A percentile compares a stretch with the other conserved stretches of the same genome.
Evolutionary conservation across 2,329 filamentous ascomycete genomes (phyloP).

Genomic region (Magnaporthiopsis poae): DNA sequence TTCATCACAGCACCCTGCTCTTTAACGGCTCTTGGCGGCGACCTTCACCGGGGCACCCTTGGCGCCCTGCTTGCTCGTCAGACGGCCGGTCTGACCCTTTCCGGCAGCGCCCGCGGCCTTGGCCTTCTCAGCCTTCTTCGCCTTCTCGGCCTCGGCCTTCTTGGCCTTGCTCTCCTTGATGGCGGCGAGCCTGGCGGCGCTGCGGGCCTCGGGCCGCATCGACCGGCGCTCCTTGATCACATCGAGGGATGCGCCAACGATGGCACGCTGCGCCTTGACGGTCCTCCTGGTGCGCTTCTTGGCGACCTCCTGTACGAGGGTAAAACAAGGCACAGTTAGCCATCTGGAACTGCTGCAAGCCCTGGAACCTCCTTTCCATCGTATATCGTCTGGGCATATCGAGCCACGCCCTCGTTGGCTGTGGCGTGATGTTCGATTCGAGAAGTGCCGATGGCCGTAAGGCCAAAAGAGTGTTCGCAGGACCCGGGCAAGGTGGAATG

Average conservation of each 20-base stretch:
- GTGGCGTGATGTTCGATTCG: too few relatives aligned
- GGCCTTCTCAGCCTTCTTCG: conserved; percentile 99
- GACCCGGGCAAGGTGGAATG: background rate
- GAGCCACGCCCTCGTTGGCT: background rate
- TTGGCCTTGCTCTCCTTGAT: conserved; percentile 99
- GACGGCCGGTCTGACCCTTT: conserved; percentile 67
- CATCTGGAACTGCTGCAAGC: background rate
- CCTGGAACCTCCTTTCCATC: background rate
- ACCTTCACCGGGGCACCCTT: conserved; percentile 85
- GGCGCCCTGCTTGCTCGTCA: conserved; percentile 92
- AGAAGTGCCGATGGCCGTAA: too few relatives aligned
- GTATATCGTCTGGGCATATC: background rate
- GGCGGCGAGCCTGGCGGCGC: conserved; percentile 77
- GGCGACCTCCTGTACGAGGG: conserved; percentile 75
- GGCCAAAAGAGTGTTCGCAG: too few relatives aligned
- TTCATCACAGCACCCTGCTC: conserved; percentile 4
- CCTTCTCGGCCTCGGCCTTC: conserved; percentile 75
- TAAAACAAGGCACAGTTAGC: conserved; percentile 21
- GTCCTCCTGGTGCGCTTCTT: conserved; percentile 98
- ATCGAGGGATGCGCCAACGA: conserved; percentile 97
- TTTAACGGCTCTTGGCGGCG: conserved; percentile 75
- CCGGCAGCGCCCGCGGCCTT: conserved; percentile 68
- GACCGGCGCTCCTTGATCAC: conserved; percentile 98
- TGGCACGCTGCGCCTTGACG: conserved; percentile 97
- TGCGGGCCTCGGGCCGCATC: conserved; percentile 89